Conservation (phyloP, 1,284 basidiomycete species). For the Termitomyces sp. region DNA sequence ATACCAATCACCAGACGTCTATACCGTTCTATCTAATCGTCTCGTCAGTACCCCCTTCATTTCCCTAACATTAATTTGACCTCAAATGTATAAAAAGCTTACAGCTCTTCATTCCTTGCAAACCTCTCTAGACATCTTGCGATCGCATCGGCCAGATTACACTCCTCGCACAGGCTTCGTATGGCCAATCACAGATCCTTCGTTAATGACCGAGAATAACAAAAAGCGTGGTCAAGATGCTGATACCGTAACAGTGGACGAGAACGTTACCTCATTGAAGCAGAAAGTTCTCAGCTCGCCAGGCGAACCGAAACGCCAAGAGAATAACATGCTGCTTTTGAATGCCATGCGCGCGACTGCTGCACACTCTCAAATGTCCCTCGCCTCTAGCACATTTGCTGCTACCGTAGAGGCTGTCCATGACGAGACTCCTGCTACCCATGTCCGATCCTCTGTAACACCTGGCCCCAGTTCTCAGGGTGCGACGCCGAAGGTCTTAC, state of each 20-base stretch:
- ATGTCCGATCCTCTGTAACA: conserved; percentile 45
- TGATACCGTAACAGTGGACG: conserved; percentile 22
- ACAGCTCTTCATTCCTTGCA: conserved; percentile 69
- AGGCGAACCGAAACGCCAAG: conserved; percentile 44
- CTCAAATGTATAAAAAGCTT: conserved; percentile 37
- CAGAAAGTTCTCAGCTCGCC: conserved; percentile 15
- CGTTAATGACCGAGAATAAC: conserved; percentile 34
- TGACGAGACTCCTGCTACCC: conserved; percentile 37
- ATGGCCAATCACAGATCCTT: conserved; percentile 68
- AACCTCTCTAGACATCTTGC: conserved; percentile 65
- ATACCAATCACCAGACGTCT: conserved; percentile 81
- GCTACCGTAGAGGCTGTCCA: conserved; percentile 29
- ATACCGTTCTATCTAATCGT: conserved; percentile 76
- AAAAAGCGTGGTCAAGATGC: conserved; percentile 40
- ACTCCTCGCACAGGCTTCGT: conserved; percentile 75
- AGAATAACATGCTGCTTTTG: conserved; percentile 62
- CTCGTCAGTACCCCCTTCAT: conserved; percentile 44
- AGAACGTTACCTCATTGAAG: conserved; percentile 24
- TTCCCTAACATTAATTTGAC: neutral
- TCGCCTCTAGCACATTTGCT: conserved; percentile 31
- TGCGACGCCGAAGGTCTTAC: conserved; percentile 37
- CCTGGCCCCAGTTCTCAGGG: conserved; percentile 46
- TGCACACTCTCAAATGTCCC: conserved; percentile 52
- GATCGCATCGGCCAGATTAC: conserved; percentile 67
- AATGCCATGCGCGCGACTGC: conserved; percentile 76